Evolutionary conservation across 2,329 filamentous ascomycete species (phyloP).

Genomic region (Hirsutella minnesotensis): DNA sequence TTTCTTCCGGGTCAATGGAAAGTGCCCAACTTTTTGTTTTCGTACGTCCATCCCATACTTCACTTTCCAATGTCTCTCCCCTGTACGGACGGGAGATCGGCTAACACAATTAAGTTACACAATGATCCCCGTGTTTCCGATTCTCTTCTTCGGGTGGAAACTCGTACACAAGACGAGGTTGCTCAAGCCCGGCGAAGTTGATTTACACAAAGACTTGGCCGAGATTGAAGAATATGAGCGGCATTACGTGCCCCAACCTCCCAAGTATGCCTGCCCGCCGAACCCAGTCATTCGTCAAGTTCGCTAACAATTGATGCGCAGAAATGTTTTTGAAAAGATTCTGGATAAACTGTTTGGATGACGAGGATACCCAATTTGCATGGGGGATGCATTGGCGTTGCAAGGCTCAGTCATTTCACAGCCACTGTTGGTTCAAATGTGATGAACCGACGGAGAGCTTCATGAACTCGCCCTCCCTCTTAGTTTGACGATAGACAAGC

Average conservation of each 20-base stretch:
- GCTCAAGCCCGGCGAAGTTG: conserved; percentile 44
- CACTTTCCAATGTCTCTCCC: too few relatives aligned
- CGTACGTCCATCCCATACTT: conserved; percentile 29
- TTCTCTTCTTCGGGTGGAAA: conserved; percentile 63
- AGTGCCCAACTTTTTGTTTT: conserved; percentile 60
- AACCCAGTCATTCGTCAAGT: not conserved
- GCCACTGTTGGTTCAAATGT: not conserved
- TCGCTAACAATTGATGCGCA: not conserved
- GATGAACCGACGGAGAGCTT: too few relatives aligned
- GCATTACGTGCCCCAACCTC: conserved; percentile 41
- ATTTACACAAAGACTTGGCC: conserved; percentile 49
- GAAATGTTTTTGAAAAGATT: conserved; percentile 10
- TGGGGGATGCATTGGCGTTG: not conserved
- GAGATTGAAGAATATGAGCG: conserved; percentile 58
- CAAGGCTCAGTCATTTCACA: not conserved
- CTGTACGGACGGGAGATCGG: not conserved
- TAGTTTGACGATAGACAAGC: too few relatives aligned
- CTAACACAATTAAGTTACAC: conserved; percentile 38
- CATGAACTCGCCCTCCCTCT: too few relatives aligned
- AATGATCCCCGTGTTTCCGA: conserved; percentile 59
- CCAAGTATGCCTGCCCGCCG: conserved; percentile 31
- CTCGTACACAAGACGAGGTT: conserved; percentile 50
- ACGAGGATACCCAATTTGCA: not conserved
- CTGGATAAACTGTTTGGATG: conserved; percentile 10
- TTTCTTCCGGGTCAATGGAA: conserved; percentile 54